Percentiles rank a stretch among this genome's conserved stretches.
Evolutionary conservation across 768 basidiomycete species (phyloP).

Genomic region (Rhodosporidiobolus sp.): DNA sequence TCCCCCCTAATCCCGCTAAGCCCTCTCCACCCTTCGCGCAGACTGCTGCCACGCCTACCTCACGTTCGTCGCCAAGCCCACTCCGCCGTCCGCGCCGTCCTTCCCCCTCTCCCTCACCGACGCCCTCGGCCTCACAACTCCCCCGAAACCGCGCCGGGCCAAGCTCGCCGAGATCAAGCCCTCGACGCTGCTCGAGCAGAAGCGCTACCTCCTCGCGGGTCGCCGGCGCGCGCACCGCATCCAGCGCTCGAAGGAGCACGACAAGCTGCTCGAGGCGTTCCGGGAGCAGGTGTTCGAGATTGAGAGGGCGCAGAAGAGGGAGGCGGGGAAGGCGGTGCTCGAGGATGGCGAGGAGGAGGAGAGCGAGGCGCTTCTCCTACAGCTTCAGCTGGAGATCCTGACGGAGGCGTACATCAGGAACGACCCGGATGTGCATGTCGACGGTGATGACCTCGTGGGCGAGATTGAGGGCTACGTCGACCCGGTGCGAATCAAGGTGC

Average conservation of each 20-base stretch:
- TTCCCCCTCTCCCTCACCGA: not conserved
- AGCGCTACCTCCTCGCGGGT: constrained; percentile 41
- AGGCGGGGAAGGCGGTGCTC: not conserved
- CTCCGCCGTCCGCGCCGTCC: not conserved
- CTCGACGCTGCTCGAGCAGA: constrained; percentile 29
- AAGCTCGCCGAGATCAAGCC: constrained; percentile 30
- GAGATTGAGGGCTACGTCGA: constrained; percentile 36
- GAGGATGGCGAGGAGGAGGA: not conserved
- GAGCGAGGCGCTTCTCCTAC: constrained; percentile 4
- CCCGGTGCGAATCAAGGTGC: constrained; percentile 14
- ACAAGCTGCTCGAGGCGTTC: constrained; percentile 14
- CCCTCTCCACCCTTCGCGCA: too few relatives aligned
- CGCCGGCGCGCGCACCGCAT: constrained; percentile 38
- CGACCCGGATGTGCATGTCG: constrained; percentile 26
- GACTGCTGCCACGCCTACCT: constrained; percentile 41
- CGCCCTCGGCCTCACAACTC: not conserved
- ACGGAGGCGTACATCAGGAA: constrained; percentile 28
- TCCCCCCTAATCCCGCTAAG: too few relatives aligned
- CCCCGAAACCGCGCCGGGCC: constrained; percentile 7
- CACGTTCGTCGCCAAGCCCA: constrained; percentile 36
- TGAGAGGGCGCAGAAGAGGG: not conserved
- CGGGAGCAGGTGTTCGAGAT: constrained; percentile 17
- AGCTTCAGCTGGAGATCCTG: constrained; percentile 31
- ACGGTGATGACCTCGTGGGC: constrained; percentile 29
- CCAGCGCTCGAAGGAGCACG: constrained; percentile 22